A percentile compares a stretch with the other conserved stretches of the same genome.
Evolutionary conservation across 192 early-diverging fungal species (phyloP).

Genomic region (Allomyces macrogynus): DNA sequence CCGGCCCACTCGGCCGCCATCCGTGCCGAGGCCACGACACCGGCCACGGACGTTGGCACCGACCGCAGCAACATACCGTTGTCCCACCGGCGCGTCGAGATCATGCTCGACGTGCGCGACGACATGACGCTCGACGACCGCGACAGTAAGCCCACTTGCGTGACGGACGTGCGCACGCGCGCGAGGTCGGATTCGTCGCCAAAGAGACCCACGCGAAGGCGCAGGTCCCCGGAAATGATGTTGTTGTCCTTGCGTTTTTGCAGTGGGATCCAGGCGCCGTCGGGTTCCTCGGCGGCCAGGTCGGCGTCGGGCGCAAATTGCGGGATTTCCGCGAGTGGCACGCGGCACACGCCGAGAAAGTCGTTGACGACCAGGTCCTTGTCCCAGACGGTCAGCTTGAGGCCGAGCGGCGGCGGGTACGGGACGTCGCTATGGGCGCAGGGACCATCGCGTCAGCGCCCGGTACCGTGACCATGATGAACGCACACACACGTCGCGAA

Average conservation of each 20-base stretch:
- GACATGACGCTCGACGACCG: too few species aligned
- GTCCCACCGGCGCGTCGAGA: too few species aligned
- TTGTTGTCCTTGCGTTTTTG: conserved; percentile 13
- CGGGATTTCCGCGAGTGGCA: too few species aligned
- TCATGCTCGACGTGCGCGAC: too few species aligned
- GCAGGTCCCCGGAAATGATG: conserved; percentile 8
- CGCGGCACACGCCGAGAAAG: conserved; percentile 14
- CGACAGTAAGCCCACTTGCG: too few species aligned
- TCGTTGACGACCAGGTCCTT: conserved; percentile 32
- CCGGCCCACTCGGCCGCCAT: too few species aligned
- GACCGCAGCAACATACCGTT: too few species aligned
- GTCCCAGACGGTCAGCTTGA: conserved; percentile 41
- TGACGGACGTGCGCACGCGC: not conserved
- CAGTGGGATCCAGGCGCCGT: conserved; percentile 3
- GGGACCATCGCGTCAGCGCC: too few species aligned
- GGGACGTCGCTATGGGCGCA: conserved; percentile 1
- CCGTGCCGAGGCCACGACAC: too few species aligned
- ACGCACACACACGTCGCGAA: too few species aligned
- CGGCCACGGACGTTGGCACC: too few species aligned
- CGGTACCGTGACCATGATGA: too few species aligned
- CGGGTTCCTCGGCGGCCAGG: conserved; percentile 10
- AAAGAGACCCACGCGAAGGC: conserved; percentile 4
- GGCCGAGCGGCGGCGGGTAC: conserved; percentile 11
- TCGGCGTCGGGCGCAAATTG: conserved; percentile 26
- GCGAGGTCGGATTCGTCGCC: not conserved